Percentiles rank a stretch among this genome's conserved stretches.
phyloP scores from a whole-genome alignment of 768 basidiomycete species.

The Podaxis pistillaris region DNA sequence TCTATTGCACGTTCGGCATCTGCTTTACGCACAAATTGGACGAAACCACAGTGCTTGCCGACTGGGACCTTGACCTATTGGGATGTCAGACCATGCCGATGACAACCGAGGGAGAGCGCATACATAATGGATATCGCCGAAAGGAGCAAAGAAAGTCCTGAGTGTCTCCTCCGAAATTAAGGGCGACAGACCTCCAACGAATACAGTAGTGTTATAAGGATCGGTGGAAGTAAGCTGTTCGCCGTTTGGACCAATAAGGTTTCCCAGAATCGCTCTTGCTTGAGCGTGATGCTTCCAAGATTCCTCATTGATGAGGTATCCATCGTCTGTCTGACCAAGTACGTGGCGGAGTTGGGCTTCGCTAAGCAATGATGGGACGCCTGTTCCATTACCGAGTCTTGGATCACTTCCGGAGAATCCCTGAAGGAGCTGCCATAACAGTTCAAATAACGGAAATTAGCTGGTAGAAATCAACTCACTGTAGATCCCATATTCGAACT shows the following conservation, averaged over 20 bases:
- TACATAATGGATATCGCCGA: slow-evolving; percentile 91
- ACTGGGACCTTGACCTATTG: slow-evolving; percentile 91
- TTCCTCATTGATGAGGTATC: slow-evolving; percentile 54
- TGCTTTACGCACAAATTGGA: slow-evolving; percentile 88
- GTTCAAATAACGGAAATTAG: not conserved
- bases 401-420: slow-evolving; percentile 45
- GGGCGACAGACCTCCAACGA: slow-evolving; percentile 88
- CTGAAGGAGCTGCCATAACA: not conserved
- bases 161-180: slow-evolving; percentile 90
- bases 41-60: slow-evolving; percentile 94
- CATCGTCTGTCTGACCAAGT: slow-evolving; percentile 25
- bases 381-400: slow-evolving; percentile 25
- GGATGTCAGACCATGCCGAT: slow-evolving; percentile 3
- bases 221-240: slow-evolving; percentile 86
- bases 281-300: slow-evolving; percentile 86
- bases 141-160: slow-evolving; percentile 88
- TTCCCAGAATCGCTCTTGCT: slow-evolving; percentile 78
- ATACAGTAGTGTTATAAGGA: slow-evolving; percentile 96
- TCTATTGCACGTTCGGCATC: slow-evolving; percentile 93
- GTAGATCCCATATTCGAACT: slow-evolving; percentile 49
- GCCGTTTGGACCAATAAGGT: slow-evolving; percentile 82
- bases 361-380: slow-evolving; percentile 40
- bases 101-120: slow-evolving; percentile 24
- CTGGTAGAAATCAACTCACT: not conserved
- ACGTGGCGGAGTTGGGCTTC: slow-evolving; percentile 36